Conservation (phyloP, 2,329 filamentous ascomycete species). For the Trichoderma lentiforme region DNA sequence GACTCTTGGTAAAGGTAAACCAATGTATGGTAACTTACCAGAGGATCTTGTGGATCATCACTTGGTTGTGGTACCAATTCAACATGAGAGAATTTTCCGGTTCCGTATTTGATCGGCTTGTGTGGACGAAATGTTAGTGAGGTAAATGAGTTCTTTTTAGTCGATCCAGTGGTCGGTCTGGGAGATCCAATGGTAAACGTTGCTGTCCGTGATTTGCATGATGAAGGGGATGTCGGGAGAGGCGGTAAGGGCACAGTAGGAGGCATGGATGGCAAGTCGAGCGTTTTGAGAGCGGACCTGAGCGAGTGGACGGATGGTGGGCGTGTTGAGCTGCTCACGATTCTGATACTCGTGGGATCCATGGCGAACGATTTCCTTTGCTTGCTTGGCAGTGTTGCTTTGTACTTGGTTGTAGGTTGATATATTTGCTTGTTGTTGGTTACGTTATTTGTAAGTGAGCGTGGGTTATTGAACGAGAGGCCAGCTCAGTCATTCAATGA, state of each 20-base stretch:
- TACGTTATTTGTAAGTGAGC: background rate
- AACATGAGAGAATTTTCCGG: conserved; percentile 39
- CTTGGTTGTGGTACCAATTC: conserved; percentile 56
- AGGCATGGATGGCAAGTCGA: conserved; percentile 14
- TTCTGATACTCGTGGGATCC: conserved; percentile 10
- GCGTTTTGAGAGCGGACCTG: background rate
- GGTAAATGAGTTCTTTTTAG: conserved; percentile 18
- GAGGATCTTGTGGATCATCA: conserved; percentile 51
- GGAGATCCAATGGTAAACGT: background rate
- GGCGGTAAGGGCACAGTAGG: conserved; percentile 15
- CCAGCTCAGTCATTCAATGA: conserved; percentile 10
- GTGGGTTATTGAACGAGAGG: background rate
- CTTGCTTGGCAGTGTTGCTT: background rate
- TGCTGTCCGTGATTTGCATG: conserved; percentile 6
- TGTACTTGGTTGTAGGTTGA: background rate
- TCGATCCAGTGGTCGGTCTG: background rate
- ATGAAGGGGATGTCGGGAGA: conserved; percentile 3
- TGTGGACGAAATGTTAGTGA: conserved; percentile 21
- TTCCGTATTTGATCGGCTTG: conserved; percentile 46
- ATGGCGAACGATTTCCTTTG: conserved; percentile 8
- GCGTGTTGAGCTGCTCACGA: background rate
- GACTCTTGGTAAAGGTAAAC: no score
- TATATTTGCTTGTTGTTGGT: background rate
- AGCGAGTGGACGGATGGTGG: conserved; percentile 18
- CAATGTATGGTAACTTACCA: conserved; percentile 40